phyloP scores from a whole-genome alignment of 1,284 basidiomycete species.

The Ganoderma boninense region DNA sequence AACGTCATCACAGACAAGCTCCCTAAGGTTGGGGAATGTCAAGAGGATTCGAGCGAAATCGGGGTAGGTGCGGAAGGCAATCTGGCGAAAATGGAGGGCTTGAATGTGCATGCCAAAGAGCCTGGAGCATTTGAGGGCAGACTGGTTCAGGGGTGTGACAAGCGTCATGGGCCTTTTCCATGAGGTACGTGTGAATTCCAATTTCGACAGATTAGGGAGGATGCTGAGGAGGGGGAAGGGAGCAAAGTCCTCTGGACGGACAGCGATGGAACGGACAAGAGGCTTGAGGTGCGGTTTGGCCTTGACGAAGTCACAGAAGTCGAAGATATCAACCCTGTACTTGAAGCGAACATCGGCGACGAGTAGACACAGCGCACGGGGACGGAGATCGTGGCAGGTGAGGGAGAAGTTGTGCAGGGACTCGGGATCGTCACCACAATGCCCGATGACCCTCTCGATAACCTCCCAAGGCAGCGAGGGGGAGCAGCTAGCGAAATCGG shows the following conservation, averaged over 20 bases:
- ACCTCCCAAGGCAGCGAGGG: background rate
- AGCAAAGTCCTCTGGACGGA: background rate
- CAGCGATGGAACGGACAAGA: background rate
- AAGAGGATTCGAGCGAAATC: background rate
- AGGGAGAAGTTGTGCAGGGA: background rate
- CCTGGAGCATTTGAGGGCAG: background rate
- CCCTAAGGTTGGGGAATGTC: background rate
- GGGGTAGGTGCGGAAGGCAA: background rate
- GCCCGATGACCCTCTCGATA: background rate
- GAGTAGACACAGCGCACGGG: slow-evolving; percentile 2
- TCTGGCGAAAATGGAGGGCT: background rate
- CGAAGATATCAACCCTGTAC: background rate
- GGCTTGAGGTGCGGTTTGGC: background rate
- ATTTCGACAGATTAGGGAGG: background rate
- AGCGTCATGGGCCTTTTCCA: background rate
- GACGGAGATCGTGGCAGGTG: background rate
- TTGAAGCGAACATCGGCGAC: background rate
- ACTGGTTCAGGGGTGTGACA: background rate
- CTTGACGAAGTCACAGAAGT: background rate
- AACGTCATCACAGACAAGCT: background rate
- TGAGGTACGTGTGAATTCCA: background rate
- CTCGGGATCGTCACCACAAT: background rate
- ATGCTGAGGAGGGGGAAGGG: background rate
- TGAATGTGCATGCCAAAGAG: background rate
- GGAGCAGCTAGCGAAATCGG: too few species aligned